These are phyloP conservation scores for Heterotrichella gracilis DNA, from an alignment of 352 stramenopile genomes.

Conservation along the genomic window DNA sequence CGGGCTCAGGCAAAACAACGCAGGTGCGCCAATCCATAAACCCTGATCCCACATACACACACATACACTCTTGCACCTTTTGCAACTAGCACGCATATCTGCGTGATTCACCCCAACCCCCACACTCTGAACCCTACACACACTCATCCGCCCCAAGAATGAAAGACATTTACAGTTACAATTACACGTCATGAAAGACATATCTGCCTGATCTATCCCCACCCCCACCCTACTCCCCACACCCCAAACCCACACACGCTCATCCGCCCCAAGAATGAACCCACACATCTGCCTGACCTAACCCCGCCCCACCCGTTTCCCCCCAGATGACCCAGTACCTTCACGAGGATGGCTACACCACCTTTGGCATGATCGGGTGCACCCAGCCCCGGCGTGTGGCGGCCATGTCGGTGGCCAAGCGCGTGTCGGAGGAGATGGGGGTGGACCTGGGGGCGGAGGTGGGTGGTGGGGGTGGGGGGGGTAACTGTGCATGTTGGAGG, in stretches of 20 bases:
- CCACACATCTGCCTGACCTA: background rate
- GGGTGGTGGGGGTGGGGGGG: too few species aligned
- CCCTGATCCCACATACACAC: too few species aligned
- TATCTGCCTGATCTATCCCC: background rate
- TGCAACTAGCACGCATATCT: too few species aligned
- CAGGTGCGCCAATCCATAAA: too few species aligned
- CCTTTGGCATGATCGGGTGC: slow-evolving; percentile 60
- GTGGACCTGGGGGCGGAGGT: slow-evolving; percentile 52
- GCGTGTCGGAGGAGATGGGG: slow-evolving; percentile 81
- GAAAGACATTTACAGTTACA: too few species aligned
- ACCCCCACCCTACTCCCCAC: background rate
- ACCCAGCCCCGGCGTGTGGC: slow-evolving; percentile 88
- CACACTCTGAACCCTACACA: too few species aligned
- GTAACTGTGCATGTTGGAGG: too few species aligned
- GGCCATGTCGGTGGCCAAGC: slow-evolving; percentile 86
- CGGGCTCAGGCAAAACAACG: slow-evolving; percentile 78
- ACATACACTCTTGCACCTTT: too few species aligned
- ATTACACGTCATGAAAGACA: slow-evolving; percentile 66
- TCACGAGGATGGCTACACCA: slow-evolving; percentile 47
- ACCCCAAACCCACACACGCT: background rate
- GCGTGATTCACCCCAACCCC: too few species aligned
- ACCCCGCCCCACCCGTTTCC: too few species aligned
- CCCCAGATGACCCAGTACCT: slow-evolving; percentile 34
- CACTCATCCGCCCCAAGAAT: too few species aligned
- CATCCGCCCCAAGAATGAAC: background rate